Evolutionary conservation across 2,329 filamentous ascomycete species (phyloP).

Genomic region (Neophaeococcomyces mojaviensis): DNA sequence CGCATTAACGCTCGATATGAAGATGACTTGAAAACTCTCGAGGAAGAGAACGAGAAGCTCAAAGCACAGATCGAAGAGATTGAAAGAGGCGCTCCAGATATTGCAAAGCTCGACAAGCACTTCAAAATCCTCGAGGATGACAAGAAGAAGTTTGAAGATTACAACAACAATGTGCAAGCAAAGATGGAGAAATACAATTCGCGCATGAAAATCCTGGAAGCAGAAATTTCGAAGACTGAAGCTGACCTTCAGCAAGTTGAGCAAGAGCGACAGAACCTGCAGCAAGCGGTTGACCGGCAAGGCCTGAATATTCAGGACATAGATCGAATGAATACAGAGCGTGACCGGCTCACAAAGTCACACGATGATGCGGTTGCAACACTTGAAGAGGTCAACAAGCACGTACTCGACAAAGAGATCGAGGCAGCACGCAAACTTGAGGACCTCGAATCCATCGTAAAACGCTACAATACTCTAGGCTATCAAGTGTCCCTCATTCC

Average conservation of each 20-base stretch:
- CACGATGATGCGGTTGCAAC: slow-evolving; percentile 69
- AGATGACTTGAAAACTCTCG: slow-evolving; percentile 74
- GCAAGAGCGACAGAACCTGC: slow-evolving; percentile 69
- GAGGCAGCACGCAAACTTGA: slow-evolving; percentile 81
- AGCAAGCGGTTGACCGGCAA: slow-evolving; percentile 81
- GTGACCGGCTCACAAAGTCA: slow-evolving; percentile 83
- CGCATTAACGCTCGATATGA: slow-evolving; percentile 75
- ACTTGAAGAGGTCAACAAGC: slow-evolving; percentile 77
- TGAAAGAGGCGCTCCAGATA: slow-evolving; percentile 76
- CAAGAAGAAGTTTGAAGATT: slow-evolving; percentile 88
- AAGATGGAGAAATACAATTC: slow-evolving; percentile 84
- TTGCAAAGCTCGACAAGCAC: slow-evolving; percentile 75
- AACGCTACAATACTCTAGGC: slow-evolving; percentile 86
- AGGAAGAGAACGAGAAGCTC: slow-evolving; percentile 74
- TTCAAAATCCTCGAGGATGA: slow-evolving; percentile 94
- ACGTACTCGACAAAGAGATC: slow-evolving; percentile 76
- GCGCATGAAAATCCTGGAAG: slow-evolving; percentile 72
- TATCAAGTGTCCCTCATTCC: slow-evolving; percentile 93
- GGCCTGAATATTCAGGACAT: slow-evolving; percentile 98
- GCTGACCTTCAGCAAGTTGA: slow-evolving; percentile 72
- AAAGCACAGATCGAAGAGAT: slow-evolving; percentile 82
- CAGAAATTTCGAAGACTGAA: slow-evolving; percentile 73
- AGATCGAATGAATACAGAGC: slow-evolving; percentile 94
- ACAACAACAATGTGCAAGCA: slow-evolving; percentile 75
- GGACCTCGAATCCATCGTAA: slow-evolving; percentile 81